Evolutionary conservation across 1,284 basidiomycete species (phyloP).

Genomic region (Cryptococcus sp.): DNA sequence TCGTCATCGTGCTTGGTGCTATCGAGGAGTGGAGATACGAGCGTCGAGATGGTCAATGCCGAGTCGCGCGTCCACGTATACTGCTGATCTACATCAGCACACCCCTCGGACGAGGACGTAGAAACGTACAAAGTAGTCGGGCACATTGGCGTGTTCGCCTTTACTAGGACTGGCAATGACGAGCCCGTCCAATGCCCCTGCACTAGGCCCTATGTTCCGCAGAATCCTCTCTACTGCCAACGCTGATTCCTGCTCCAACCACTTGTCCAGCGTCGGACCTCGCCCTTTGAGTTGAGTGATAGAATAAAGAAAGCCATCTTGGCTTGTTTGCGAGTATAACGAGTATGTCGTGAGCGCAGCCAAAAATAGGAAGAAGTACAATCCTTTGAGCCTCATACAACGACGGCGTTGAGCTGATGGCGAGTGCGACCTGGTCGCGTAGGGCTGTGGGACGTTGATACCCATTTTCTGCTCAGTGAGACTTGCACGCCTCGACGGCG

Average conservation of each 20-base stretch:
- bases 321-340: too few species aligned
- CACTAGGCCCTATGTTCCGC: constrained; percentile 45
- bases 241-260: constrained; percentile 11
- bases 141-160: constrained; percentile 39
- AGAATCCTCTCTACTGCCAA: constrained; percentile 33
- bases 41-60: constrained; percentile 47
- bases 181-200: constrained; percentile 49
- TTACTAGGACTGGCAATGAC: constrained; percentile 54
- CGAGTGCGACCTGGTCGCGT: too few species aligned
- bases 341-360: too few species aligned
- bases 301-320: not conserved
- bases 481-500: too few species aligned
- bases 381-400: too few species aligned
- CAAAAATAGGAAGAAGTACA: too few species aligned
- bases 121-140: constrained; percentile 54
- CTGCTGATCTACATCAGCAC: constrained; percentile 17
- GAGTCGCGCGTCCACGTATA: constrained; percentile 58
- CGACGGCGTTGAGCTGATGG: too few species aligned
- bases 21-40: constrained; percentile 35
- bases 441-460: too few species aligned
- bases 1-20: too few species aligned
- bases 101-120: not conserved
- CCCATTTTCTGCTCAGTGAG: too few species aligned
- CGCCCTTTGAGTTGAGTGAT: not conserved
- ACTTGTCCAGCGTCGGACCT: not conserved